Evolutionary conservation across 208 protist genomes (phyloP).

Genomic region (Trypanosoma avium): DNA sequence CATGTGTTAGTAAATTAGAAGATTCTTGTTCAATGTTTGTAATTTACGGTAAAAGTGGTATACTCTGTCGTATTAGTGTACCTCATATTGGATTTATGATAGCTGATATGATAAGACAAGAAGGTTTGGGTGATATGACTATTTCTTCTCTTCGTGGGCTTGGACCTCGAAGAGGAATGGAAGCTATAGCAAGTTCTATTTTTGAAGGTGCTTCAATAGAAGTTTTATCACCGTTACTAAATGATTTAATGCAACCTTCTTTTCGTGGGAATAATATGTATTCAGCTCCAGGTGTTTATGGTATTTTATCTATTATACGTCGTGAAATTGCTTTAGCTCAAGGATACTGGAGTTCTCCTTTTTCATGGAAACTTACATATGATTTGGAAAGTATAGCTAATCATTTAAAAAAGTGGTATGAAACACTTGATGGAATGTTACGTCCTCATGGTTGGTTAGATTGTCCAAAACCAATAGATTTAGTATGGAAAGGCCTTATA

Average conservation of each 20-base stretch:
- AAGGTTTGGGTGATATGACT: neutral
- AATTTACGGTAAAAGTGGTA: slow-evolving; percentile 49
- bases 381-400: slow-evolving; percentile 14
- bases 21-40: slow-evolving; percentile 36
- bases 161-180: slow-evolving; percentile 8
- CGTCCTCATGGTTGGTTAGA: slow-evolving; percentile 47
- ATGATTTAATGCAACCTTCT: slow-evolving; percentile 16
- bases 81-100: slow-evolving; percentile 14
- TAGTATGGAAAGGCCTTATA: slow-evolving; percentile 23
- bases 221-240: slow-evolving; percentile 6
- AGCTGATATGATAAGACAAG: slow-evolving; percentile 4
- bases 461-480: slow-evolving; percentile 25
- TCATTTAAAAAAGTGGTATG: slow-evolving; percentile 9
- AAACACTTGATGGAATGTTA: slow-evolving; percentile 33
- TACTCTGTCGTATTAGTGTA: slow-evolving; percentile 35
- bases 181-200: slow-evolving; percentile 10
- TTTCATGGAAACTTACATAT: slow-evolving; percentile 11
- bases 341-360: slow-evolving; percentile 6
- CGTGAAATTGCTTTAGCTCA: slow-evolving; percentile 8
- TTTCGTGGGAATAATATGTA: slow-evolving; percentile 4
- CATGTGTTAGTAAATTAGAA: slow-evolving; percentile 18
- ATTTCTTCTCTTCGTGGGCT: slow-evolving; percentile 6
- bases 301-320: slow-evolving; percentile 11
- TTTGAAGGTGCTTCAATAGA: slow-evolving; percentile 12
- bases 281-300: slow-evolving; percentile 6